Conservation (phyloP, 768 basidiomycete genomes). For the Saitozyma sp. region DNA sequence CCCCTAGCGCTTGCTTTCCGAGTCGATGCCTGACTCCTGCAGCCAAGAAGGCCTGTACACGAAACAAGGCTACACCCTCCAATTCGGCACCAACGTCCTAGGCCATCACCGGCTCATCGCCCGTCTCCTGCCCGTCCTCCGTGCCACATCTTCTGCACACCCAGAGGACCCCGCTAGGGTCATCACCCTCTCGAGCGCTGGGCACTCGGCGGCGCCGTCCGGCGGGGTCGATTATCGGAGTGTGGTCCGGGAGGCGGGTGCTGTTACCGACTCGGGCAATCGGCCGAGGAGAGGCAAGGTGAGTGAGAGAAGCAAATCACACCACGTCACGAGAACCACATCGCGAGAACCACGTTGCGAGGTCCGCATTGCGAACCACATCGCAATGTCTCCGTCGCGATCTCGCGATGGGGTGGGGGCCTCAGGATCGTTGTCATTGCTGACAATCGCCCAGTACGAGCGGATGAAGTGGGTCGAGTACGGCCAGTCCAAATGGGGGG, state of each 20-base stretch:
- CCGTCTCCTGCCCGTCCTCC: slow-evolving; percentile 32
- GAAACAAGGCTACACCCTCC: slow-evolving; percentile 41
- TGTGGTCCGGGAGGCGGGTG: slow-evolving; percentile 18
- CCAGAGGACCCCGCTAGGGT: slow-evolving; percentile 26
- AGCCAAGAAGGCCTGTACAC: slow-evolving; percentile 36
- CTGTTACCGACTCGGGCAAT: not conserved
- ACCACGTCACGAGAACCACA: too few relatives aligned
- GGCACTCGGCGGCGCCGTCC: slow-evolving; percentile 30
- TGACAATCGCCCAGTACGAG: slow-evolving; percentile 19
- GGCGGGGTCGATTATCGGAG: slow-evolving; percentile 35
- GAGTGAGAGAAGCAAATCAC: not conserved
- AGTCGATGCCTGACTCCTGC: not conserved
- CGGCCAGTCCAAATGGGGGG: slow-evolving; percentile 45
- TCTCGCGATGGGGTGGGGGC: too few relatives aligned
- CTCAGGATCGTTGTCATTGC: not conserved
- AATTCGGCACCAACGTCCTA: slow-evolving; percentile 48
- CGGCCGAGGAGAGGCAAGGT: slow-evolving; percentile 6
- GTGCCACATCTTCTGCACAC: slow-evolving; percentile 7
- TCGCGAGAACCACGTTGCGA: too few relatives aligned
- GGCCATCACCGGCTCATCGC: slow-evolving; percentile 36
- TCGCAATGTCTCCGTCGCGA: too few relatives aligned
- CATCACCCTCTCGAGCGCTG: slow-evolving; percentile 37
- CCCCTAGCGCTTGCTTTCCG: too few relatives aligned
- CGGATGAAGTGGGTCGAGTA: slow-evolving; percentile 36
- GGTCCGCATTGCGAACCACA: too few relatives aligned